Conservation (phyloP, 257 asterid genomes). For the Nicotiana undulata region DNA sequence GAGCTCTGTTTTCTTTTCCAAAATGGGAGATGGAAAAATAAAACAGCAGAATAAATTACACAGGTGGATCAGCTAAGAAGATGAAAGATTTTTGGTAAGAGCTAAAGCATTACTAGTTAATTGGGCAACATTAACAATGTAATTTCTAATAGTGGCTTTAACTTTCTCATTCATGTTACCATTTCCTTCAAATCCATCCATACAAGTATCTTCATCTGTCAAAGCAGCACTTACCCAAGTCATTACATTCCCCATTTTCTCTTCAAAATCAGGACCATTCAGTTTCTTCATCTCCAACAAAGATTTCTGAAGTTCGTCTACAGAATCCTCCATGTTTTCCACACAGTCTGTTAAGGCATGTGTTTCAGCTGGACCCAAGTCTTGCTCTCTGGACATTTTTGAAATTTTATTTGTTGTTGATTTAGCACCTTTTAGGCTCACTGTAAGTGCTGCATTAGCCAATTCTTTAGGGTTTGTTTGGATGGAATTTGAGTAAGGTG, state of each 20-base stretch:
- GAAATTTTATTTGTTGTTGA: not conserved
- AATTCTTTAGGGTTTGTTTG: constrained; percentile 1
- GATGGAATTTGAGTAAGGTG: constrained; percentile 13
- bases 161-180: not conserved
- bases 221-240: constrained; percentile 23
- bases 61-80: not conserved
- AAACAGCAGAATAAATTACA: not conserved
- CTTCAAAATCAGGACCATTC: constrained; percentile 9
- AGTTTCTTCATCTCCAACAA: constrained; percentile 12
- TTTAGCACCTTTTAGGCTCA: constrained; percentile 7
- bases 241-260: constrained; percentile 17
- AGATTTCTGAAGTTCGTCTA: constrained; percentile 9
- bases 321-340: constrained; percentile 14
- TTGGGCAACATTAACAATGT: constrained; percentile 11
- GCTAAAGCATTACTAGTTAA: constrained; percentile 20
- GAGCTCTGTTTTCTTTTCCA: not conserved
- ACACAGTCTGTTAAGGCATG: constrained; percentile 13
- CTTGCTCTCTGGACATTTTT: not conserved
- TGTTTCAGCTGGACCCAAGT: constrained; percentile 8
- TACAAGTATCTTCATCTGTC: constrained; percentile 22
- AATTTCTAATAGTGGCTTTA: not conserved
- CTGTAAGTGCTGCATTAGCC: not conserved
- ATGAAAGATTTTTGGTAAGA: constrained; percentile 5
- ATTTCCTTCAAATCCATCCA: constrained; percentile 14
- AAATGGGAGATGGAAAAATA: not conserved